Evolutionary conservation across 371 early-diverging fungal species (phyloP), one percentile per base, ranked within the genome.

Genomic region (Mucor saturninus): DNA sequence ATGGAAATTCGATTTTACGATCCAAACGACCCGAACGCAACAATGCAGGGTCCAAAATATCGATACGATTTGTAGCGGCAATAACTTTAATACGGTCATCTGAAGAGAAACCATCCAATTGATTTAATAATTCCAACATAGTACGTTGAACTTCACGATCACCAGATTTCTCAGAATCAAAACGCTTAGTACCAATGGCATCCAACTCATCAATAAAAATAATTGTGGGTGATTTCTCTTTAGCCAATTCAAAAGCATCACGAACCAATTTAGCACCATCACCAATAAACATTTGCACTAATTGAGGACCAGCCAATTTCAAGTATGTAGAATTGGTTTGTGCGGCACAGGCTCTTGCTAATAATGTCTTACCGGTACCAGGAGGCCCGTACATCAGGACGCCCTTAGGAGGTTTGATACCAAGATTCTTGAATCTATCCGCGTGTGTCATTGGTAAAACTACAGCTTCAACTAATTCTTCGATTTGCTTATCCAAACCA

Each of bases 151-250:
- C 99, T 86, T 99, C 99, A 75, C 99, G 95, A 85, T 99, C 99
- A 68, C 99, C 99, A 52, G 94, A 93, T 77, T 96, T 97, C 54
- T 99, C 99, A 64, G 92, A 91, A 75, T 99, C 98, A 61, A 95
- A 97, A 73, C 99, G 94, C 83, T 99, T 99, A 31, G 99, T 98
- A 67, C 99, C 99, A 67, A 99, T 92, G 43, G 99, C 99, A 79
- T 99, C 99, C 73, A 99, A 88, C 81, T 99, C 99, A 83, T 99
- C 99, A 73, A 99, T 99, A 75, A 99, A 99, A 72, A 99, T 99
- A 73, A 99, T 99, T 21, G 99, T 93, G 3, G 99, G 99, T 29
- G 96, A 89, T 79, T 99, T 99, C 70, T 98, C 98, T 76, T 97
- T 98, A 21, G 99, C 99, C 57, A 99, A 78, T 28, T 92, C 93